Percentiles rank a stretch among this genome's conserved stretches.
Conservation (phyloP, 2,329 filamentous ascomycete species). For the Ceratocystis variospora region DNA sequence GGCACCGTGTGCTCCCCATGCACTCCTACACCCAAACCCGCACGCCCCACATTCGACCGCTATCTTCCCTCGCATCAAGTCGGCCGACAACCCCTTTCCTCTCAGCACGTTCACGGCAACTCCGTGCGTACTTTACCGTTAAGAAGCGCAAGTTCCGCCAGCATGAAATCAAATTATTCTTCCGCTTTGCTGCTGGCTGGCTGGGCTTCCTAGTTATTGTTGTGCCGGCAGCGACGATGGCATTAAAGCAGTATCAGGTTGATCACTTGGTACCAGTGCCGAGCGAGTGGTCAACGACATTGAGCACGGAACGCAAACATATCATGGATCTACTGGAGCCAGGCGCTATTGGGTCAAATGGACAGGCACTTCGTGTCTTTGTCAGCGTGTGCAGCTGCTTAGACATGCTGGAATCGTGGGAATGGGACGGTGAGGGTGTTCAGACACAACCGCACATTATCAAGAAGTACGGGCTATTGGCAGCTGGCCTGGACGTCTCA, state of each 20-base stretch:
- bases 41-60: constrained; percentile 35
- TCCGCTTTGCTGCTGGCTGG: constrained; percentile 36
- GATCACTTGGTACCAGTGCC: constrained; percentile 17
- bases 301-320: constrained; percentile 8
- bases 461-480: constrained; percentile 12
- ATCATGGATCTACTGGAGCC: constrained; percentile 15
- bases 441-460: constrained; percentile 13
- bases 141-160: constrained; percentile 58
- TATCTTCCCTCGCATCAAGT: constrained; percentile 31
- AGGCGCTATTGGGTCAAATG: constrained; percentile 1
- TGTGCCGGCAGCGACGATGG: constrained; percentile 10
- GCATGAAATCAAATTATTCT: constrained; percentile 53
- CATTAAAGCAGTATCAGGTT: constrained; percentile 13
- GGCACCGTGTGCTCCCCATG: constrained; percentile 19
- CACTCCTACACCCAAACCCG: not conserved
- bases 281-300: constrained; percentile 8
- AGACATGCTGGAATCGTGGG: constrained; percentile 15
- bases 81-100: constrained; percentile 41
- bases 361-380: constrained; percentile 11
- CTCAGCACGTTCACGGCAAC: constrained; percentile 34
- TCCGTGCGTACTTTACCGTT: constrained; percentile 60
- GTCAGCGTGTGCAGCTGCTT: constrained; percentile 8
- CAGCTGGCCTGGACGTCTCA: constrained; percentile 48
- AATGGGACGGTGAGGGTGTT: constrained; percentile 15
- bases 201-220: constrained; percentile 10